Evolutionary conservation across 2,329 filamentous ascomycete genomes (phyloP).

Genomic region (Aspergillus tanneri): DNA sequence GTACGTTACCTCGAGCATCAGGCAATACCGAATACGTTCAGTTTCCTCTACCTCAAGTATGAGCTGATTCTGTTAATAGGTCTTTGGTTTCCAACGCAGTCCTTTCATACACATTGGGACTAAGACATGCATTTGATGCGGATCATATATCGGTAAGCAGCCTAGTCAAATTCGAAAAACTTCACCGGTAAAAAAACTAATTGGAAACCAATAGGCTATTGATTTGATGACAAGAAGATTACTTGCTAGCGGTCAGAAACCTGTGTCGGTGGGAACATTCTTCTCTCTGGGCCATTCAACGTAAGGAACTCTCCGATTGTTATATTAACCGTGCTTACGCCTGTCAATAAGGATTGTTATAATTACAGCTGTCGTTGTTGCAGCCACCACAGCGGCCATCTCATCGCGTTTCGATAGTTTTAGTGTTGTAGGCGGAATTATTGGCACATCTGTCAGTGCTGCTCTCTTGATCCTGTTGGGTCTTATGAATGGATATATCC

Average conservation of each 20-base stretch:
- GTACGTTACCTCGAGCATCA: too few species aligned
- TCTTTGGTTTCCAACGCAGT: constrained; percentile 75
- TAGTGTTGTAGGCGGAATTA: constrained; percentile 75
- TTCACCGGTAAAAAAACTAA: too few species aligned
- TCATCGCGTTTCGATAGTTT: constrained; percentile 79
- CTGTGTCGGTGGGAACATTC: constrained; percentile 89
- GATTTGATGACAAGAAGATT: constrained; percentile 91
- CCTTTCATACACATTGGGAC: constrained; percentile 81
- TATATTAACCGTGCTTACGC: too few species aligned
- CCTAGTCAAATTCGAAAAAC: too few species aligned
- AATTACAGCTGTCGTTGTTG: constrained; percentile 85
- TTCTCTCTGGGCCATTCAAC: constrained; percentile 94
- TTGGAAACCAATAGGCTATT: constrained; percentile 67
- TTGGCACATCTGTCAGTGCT: constrained; percentile 84
- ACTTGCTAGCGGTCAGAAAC: constrained; percentile 78
- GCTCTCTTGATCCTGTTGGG: constrained; percentile 80
- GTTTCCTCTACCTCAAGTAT: not conserved
- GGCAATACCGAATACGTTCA: too few species aligned
- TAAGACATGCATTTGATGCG: constrained; percentile 93
- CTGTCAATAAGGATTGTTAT: constrained; percentile 73
- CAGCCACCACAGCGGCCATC: constrained; percentile 82
- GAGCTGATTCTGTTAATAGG: constrained; percentile 29
- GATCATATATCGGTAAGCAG: constrained; percentile 82
- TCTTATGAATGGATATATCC: constrained; percentile 79
- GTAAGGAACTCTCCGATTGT: constrained; percentile 38